Conservation (phyloP, 441 rosid species). For the Heliophila coronopifolia region DNA sequence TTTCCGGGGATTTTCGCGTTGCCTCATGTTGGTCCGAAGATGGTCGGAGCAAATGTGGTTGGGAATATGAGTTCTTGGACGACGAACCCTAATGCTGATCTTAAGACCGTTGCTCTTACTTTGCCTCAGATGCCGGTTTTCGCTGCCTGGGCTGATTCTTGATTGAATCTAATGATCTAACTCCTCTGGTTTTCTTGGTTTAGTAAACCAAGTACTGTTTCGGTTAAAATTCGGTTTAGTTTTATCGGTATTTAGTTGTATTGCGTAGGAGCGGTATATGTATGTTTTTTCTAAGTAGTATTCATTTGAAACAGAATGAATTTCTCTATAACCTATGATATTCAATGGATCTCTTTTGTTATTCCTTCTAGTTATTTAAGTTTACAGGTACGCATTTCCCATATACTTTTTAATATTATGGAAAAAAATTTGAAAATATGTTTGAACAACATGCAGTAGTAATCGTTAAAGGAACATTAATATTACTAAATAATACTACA, state of each 20-base stretch:
- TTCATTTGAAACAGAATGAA: slow-evolving; percentile 38
- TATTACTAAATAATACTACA: too few species aligned
- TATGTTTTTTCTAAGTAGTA: slow-evolving; percentile 34
- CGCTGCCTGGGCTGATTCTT: slow-evolving; percentile 92
- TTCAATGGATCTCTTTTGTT: neutral
- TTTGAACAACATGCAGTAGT: too few species aligned
- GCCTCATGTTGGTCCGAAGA: slow-evolving; percentile 53
- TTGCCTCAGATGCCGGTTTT: slow-evolving; percentile 78
- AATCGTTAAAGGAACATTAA: too few species aligned
- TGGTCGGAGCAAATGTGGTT: slow-evolving; percentile 33
- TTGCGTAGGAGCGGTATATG: slow-evolving; percentile 29
- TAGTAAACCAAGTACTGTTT: slow-evolving; percentile 18
- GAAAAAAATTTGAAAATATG: neutral
- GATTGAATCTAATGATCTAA: neutral
- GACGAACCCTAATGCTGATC: slow-evolving; percentile 41
- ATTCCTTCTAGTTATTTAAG: neutral
- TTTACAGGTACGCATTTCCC: neutral
- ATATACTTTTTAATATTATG: too few species aligned
- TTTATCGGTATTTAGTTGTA: slow-evolving; percentile 28
- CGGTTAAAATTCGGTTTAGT: slow-evolving; percentile 23
- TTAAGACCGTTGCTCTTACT: slow-evolving; percentile 50
- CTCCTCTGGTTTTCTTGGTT: slow-evolving; percentile 37
- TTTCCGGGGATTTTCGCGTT: slow-evolving; percentile 41
- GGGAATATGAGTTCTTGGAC: slow-evolving; percentile 48
- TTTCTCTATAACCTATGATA: slow-evolving; percentile 28